Evolutionary conservation across 176 grass and related monocot species (phyloP).

Genomic region (Cymbopogon citratus): DNA sequence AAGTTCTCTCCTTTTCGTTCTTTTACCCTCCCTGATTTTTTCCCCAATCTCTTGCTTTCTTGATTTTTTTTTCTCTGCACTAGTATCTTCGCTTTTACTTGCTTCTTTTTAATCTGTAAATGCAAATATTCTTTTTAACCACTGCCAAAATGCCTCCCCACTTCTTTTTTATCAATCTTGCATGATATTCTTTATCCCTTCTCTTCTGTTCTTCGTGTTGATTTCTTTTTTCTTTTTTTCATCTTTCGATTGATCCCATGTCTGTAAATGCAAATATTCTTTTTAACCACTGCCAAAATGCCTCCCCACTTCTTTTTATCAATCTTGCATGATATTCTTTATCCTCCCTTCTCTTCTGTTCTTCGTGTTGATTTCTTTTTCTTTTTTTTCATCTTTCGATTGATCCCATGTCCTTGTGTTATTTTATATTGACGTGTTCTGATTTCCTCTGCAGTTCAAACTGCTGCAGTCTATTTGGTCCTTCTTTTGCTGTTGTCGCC

Average conservation of each 20-base stretch:
- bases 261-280: background rate
- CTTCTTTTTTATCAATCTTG: background rate
- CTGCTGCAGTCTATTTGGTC: slow-evolving; percentile 34
- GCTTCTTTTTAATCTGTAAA: background rate
- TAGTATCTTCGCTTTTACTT: background rate
- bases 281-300: background rate
- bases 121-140: background rate
- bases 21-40: background rate
- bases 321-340: no score
- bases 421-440: slow-evolving; percentile 14
- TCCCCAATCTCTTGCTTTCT: background rate
- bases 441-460: slow-evolving; percentile 49
- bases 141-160: background rate
- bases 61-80: background rate
- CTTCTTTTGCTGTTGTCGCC: background rate
- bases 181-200: no score
- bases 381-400: background rate
- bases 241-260: background rate
- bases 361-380: background rate
- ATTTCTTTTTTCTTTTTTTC: background rate
- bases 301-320: background rate
- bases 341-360: background rate
- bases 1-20: background rate
- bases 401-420: background rate
- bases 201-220: background rate